phyloP scores from a whole-genome alignment of 768 basidiomycete genomes.

The Russula olivacea region DNA sequence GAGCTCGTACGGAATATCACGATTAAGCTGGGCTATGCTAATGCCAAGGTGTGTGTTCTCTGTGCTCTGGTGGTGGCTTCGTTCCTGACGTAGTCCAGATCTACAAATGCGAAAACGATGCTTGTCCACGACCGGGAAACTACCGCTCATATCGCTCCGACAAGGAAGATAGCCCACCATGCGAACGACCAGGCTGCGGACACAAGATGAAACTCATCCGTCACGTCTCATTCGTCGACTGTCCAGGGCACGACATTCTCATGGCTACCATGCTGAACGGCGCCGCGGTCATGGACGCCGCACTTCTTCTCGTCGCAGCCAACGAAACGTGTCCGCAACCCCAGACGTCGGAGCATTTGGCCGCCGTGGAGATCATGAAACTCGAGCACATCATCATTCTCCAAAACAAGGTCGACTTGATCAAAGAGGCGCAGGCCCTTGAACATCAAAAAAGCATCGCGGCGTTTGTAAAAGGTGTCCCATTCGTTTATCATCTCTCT shows the following conservation, averaged over 20 bases:
- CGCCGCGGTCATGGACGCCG: conserved; percentile 99
- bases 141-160: conserved; percentile 91
- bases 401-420: conserved; percentile 98
- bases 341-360: conserved; percentile 97
- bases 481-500: not conserved
- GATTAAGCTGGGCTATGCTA: conserved; percentile 98
- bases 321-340: conserved; percentile 99
- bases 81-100: conserved; percentile 48
- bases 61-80: not conserved
- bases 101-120: conserved; percentile 93
- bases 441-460: conserved; percentile 96
- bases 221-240: conserved; percentile 98
- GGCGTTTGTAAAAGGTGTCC: conserved; percentile 88
- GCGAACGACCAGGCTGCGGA: conserved; percentile 89
- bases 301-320: conserved; percentile 88
- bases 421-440: conserved; percentile 88
- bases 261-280: conserved; percentile 99
- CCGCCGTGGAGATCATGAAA: conserved; percentile 99
- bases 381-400: conserved; percentile 95
- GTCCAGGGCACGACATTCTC: conserved; percentile 97
- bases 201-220: conserved; percentile 86
- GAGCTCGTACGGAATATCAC: conserved; percentile 98
- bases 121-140: conserved; percentile 89
- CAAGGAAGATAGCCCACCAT: conserved; percentile 91
- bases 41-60: conserved; percentile 82